Conservation (phyloP, 345 rosid genomes). For the Camelina sativa region DNA sequence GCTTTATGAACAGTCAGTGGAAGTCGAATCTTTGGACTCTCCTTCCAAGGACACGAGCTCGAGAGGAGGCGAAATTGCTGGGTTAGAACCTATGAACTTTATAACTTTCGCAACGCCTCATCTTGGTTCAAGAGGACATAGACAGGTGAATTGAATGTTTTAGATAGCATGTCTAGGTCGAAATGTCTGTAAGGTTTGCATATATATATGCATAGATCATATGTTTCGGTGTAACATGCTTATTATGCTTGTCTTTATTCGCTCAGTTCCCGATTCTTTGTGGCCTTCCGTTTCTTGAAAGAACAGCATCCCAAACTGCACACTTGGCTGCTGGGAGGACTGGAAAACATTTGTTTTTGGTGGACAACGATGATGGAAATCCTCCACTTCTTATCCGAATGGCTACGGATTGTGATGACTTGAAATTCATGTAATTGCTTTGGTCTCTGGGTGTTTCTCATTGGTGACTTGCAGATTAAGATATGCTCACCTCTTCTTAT, state of each 20-base stretch:
- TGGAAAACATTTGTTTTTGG: slow-evolving; percentile 90
- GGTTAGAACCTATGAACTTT: slow-evolving; percentile 91
- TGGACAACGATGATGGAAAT: slow-evolving; percentile 71
- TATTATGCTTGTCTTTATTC: slow-evolving; percentile 6
- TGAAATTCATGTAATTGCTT: slow-evolving; percentile 70
- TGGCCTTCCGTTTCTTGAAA: slow-evolving; percentile 91
- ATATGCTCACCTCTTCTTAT: slow-evolving; percentile 35
- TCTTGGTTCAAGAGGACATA: slow-evolving; percentile 93
- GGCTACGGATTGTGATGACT: slow-evolving; percentile 70
- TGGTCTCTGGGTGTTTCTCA: slow-evolving; percentile 26
- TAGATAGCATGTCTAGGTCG: slow-evolving; percentile 33
- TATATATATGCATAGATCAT: not conserved
- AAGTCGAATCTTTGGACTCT: slow-evolving; percentile 43
- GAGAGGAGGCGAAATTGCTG: slow-evolving; percentile 62
- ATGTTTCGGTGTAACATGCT: slow-evolving; percentile 22
- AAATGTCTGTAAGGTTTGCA: slow-evolving; percentile 13
- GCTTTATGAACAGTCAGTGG: slow-evolving; percentile 56
- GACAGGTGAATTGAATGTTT: slow-evolving; percentile 60
- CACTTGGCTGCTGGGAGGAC: slow-evolving; percentile 88
- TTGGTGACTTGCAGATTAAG: slow-evolving; percentile 25
- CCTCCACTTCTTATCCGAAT: slow-evolving; percentile 92
- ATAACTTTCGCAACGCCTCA: slow-evolving; percentile 96
- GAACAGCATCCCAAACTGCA: slow-evolving; percentile 83
- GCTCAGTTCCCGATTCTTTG: slow-evolving; percentile 85
- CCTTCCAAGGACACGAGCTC: slow-evolving; percentile 38